Percentiles rank a stretch among this genome's conserved stretches.
These are phyloP conservation scores for Penicillium samsonianum DNA, from an alignment of 495 filamentous ascomycete species.

Conservation along the genomic window DNA sequence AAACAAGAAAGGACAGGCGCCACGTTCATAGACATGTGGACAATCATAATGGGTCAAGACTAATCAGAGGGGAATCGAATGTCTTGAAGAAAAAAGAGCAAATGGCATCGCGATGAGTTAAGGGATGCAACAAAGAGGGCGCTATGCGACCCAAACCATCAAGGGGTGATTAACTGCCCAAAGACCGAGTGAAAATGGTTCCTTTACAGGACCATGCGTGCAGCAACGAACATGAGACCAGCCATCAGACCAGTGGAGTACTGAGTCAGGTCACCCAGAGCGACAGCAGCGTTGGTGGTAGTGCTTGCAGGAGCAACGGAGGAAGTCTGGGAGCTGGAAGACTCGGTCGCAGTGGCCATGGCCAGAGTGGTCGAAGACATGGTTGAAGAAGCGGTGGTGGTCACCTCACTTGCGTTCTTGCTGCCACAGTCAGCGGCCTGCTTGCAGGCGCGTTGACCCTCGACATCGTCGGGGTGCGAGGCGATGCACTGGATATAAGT, in stretches of 20 bases:
- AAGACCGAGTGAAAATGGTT: background rate
- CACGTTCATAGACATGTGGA: conserved; percentile 24
- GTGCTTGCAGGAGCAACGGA: conserved; percentile 34
- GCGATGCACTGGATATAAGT: conserved; percentile 54
- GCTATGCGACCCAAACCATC: conserved; percentile 10
- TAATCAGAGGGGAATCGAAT: conserved; percentile 28
- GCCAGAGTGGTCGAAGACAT: conserved; percentile 29
- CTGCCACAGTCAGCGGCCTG: conserved; percentile 44
- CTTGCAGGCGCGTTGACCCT: conserved; percentile 49
- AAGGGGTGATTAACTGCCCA: conserved; percentile 5
- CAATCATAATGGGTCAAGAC: conserved; percentile 14
- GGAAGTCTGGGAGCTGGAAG: conserved; percentile 29
- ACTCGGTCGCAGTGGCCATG: conserved; percentile 29
- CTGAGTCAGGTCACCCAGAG: conserved; percentile 38
- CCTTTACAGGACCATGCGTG: conserved; percentile 52
- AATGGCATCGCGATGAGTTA: conserved; percentile 9
- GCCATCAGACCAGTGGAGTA: conserved; percentile 54
- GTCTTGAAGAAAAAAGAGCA: conserved; percentile 12
- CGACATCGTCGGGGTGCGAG: conserved; percentile 45
- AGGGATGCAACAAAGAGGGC: conserved; percentile 9
- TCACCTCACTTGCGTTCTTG: conserved; percentile 45
- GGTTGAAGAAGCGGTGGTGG: conserved; percentile 30
- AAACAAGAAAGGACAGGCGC: conserved; percentile 23
- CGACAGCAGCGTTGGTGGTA: conserved; percentile 38
- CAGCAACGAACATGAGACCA: conserved; percentile 47